These are phyloP conservation scores for Vigna mungo DNA, from an alignment of 306 rosid species.

Conservation along the genomic window DNA sequence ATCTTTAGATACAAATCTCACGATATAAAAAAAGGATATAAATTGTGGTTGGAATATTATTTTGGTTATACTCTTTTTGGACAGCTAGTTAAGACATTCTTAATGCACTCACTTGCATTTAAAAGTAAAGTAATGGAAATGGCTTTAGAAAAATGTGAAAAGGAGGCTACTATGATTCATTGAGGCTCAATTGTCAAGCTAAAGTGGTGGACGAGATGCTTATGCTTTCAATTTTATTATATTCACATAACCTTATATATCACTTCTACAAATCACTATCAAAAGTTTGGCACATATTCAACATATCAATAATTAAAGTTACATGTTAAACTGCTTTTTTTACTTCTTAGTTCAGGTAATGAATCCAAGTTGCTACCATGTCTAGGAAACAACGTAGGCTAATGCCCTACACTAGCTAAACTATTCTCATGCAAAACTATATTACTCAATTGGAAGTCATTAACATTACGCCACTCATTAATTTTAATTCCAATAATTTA, in stretches of 20 bases:
- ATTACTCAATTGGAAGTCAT: too few relatives aligned
- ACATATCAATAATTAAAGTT: conserved; percentile 5
- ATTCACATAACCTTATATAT: not conserved
- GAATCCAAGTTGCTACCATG: conserved; percentile 2
- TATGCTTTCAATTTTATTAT: conserved; percentile 21
- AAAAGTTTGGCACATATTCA: not conserved
- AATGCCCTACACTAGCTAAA: too few relatives aligned
- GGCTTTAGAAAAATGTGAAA: not conserved
- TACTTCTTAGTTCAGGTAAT: not conserved
- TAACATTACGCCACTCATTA: too few relatives aligned
- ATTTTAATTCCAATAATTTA: too few relatives aligned
- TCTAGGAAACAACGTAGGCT: not conserved
- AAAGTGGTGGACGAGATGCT: conserved; percentile 46
- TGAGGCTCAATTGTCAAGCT: not conserved
- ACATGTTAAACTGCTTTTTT: not conserved
- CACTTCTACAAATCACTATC: not conserved
- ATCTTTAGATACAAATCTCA: too few relatives aligned
- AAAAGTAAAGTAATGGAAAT: conserved; percentile 7
- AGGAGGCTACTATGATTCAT: not conserved
- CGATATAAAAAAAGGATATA: not conserved
- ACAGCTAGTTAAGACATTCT: conserved; percentile 9
- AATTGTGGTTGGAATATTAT: not conserved
- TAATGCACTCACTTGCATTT: conserved; percentile 25
- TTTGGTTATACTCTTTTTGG: not conserved
- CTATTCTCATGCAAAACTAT: too few relatives aligned